Conservation (phyloP, 1,284 basidiomycete species). For the Flammula alnicola region DNA sequence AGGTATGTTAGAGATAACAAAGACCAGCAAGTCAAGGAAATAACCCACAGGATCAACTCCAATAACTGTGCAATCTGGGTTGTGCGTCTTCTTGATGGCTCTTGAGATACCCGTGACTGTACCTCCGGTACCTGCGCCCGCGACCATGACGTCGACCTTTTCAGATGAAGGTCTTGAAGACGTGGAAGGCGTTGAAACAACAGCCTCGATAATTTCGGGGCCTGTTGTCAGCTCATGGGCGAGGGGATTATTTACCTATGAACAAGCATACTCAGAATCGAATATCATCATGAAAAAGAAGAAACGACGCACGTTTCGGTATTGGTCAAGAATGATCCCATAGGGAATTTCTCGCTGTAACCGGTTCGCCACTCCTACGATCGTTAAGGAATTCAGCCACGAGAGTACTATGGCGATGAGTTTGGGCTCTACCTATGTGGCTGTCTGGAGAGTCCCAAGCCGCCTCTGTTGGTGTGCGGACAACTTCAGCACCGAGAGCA, state of each 20-base stretch:
- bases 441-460: constrained; percentile 86
- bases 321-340: constrained; percentile 94
- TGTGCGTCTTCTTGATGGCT: constrained; percentile 81
- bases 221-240: constrained; percentile 90
- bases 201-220: constrained; percentile 84
- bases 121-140: constrained; percentile 93
- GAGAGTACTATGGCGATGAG: constrained; percentile 45
- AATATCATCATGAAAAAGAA: background rate
- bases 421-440: constrained; percentile 80
- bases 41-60: constrained; percentile 85
- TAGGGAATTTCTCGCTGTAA: constrained; percentile 82
- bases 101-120: constrained; percentile 89
- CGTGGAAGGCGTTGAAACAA: constrained; percentile 66
- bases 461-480: constrained; percentile 93
- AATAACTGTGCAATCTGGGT: constrained; percentile 74
- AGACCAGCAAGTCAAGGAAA: background rate
- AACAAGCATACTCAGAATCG: constrained; percentile 1
- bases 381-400: constrained; percentile 84
- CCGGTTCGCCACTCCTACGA: constrained; percentile 80
- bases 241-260: constrained; percentile 85
- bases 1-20: constrained; percentile 14
- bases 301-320: constrained; percentile 63
- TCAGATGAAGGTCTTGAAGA: constrained; percentile 58
- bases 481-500: constrained; percentile 91
- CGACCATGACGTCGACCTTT: constrained; percentile 86